A percentile compares a stretch with the other conserved stretches of the same genome.
Conservation (phyloP, 345 rosid species). For the Eucalyptus victrix region DNA sequence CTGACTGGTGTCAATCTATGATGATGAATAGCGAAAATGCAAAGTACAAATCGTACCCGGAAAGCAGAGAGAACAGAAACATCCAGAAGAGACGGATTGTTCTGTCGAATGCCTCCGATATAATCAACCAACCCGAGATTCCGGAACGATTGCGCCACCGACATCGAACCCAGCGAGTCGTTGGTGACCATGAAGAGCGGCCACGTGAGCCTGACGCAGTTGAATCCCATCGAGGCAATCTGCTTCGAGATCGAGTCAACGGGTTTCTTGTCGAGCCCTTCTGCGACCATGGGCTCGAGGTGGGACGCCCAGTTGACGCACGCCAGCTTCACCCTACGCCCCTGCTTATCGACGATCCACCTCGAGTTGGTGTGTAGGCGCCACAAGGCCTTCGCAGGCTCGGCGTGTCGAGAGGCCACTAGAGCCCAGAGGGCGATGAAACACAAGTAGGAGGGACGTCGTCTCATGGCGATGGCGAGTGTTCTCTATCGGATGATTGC, state of each 20-base stretch:
- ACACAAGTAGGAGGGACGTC: background rate
- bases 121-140: conserved; percentile 41
- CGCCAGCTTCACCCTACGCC: background rate
- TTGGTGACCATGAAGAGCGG: conserved; percentile 39
- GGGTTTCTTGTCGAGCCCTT: conserved; percentile 66
- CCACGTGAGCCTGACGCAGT: conserved; percentile 72
- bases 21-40: background rate
- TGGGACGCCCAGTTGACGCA: conserved; percentile 8
- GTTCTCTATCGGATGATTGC: background rate
- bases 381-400: background rate
- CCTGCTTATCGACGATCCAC: background rate
- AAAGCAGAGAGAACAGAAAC: conserved; percentile 57
- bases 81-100: conserved; percentile 69
- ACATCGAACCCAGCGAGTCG: conserved; percentile 26
- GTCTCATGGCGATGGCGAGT: background rate
- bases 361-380: background rate
- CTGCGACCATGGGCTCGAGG: conserved; percentile 46
- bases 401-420: background rate
- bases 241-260: conserved; percentile 13
- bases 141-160: conserved; percentile 50
- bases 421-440: background rate
- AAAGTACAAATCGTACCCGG: conserved; percentile 27
- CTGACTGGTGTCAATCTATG: background rate
- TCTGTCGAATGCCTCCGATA: conserved; percentile 44
- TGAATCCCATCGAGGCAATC: conserved; percentile 37